These are phyloP conservation scores for Alternaria triticimaculans DNA, from an alignment of 2,329 filamentous ascomycete species.

Conservation along the genomic window DNA sequence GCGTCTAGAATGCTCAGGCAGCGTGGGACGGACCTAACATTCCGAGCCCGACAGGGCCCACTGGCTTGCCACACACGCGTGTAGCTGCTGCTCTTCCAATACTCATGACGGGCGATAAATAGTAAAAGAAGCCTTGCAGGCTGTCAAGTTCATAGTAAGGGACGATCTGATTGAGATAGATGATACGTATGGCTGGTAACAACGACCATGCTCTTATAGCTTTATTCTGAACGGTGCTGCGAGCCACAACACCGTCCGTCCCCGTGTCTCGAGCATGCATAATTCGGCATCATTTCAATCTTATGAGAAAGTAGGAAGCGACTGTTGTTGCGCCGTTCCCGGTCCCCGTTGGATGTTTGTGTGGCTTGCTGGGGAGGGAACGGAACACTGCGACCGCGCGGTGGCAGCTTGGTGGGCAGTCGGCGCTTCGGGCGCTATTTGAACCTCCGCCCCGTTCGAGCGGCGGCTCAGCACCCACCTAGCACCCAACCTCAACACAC, in stretches of 20 bases:
- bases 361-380: background rate
- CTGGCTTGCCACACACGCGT: background rate
- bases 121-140: background rate
- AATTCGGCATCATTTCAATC: background rate
- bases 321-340: background rate
- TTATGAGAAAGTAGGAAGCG: background rate
- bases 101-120: background rate
- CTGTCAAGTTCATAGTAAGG: background rate
- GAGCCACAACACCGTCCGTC: background rate
- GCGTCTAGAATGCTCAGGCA: background rate
- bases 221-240: background rate
- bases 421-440: background rate
- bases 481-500: background rate
- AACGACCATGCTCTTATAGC: background rate
- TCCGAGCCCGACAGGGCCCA: slow-evolving; percentile 6
- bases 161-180: background rate
- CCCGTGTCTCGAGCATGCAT: background rate
- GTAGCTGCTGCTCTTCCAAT: background rate
- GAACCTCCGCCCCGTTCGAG: background rate
- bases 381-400: background rate
- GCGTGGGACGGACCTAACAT: slow-evolving; percentile 2
- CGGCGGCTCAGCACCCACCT: background rate
- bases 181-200: background rate
- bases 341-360: background rate
- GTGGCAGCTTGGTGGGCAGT: background rate